Evolutionary conservation across 2,329 filamentous ascomycete species (phyloP), one percentile per base, ranked within the genome.

Genomic region (Talaromyces sp.): DNA sequence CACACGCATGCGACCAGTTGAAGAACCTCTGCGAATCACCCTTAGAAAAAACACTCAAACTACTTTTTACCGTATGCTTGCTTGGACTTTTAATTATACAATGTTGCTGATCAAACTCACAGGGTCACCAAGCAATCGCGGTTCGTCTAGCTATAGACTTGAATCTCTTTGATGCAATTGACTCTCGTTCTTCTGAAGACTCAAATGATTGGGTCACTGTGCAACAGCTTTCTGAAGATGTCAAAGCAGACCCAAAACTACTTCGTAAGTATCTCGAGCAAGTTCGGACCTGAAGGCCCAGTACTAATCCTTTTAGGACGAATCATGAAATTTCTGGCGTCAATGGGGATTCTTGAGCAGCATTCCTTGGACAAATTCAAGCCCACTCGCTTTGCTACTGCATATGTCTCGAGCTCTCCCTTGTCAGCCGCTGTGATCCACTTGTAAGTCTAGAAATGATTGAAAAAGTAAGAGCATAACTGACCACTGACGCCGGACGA

Each of bases 51-150:
- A 52, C 50, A 11, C 5, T 52, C 11, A 27, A 39, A 9, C 40
- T 51, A 30, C 48, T 51, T 29, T 51, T 42, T 35, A 19, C 48
- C 24, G 48, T 51, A 13, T 5, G 16, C 27, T 22, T 14, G 3
- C 16, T 22, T 27, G 4, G 20, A n/a, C n/a, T n/a, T n/a, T n/a
- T n/a, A n/a, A n/a, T n/a, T n/a, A n/a, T n/a, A n/a, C n/a, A n/a
- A n/a, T n/a, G n/a, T n/a, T n/a, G 36, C 36, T 48, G 11, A 48
- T 19, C 11, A 14, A 7, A 0, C 45, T 9, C 9, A 27, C 1
- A 45, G 40, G 32, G 20, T 14, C 48, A 50, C 22, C 48, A 50
- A 45, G 39, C 48, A n/a, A 45, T 50, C n/a, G 39, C 40, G 19
- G n/a, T 50, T 32, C 48, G 48, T 36, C 32, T 50, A 9, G 48